Evolutionary conservation across 2,329 filamentous ascomycete genomes (phyloP), one percentile per base, ranked within the genome.

Genomic region (Elsinoe batatas): DNA sequence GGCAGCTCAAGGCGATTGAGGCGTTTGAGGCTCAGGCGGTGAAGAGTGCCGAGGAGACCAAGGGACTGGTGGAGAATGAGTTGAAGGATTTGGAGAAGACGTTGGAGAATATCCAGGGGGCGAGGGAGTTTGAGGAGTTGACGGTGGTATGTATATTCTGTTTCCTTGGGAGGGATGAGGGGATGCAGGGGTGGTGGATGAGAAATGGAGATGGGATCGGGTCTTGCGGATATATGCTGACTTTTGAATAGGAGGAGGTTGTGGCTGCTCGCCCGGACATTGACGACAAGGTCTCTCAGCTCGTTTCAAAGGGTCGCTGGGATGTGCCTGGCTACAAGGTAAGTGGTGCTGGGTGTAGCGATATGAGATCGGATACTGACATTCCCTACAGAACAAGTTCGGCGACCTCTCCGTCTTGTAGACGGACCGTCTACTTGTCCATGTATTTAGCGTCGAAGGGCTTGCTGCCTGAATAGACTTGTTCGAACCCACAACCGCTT

Each of bases 241-340:
- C 56, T 46, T 44, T 36, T 54, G 17, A 11, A 17, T 68, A 95
- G 89, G 93, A 97, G 73, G 93, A 98, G 70, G 87, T 98, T 73
- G 88, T 88, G 60, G 83, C 88, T 65, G 93, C 91, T 67, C 88
- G 91, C 74, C 91, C 93, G 67, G 91, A 95, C 64, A 96, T 98
- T 74, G 91, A 97, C 78, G 84, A 95, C 83, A 94, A 94, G 82
- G 95, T 91, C 67, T 78, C 84, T 68, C 84, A 93, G 77, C 83
- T 98, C 72, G 91, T 98, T 63, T 88, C 88, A 74, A 96, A 94
- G 85, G 91, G 91, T 74, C 88, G 90, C 83, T 98, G 93, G 93
- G 82, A 85, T 78, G 91, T 95, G 70, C 91, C 93, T 62, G 93
- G 93, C 72, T 98, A 98, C 87, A 95, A 96, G 89, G 91, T 91